Evolutionary conservation across 176 grass and related monocot species (phyloP), one percentile per base, ranked within the genome.

Genomic region (Zizania latifolia): DNA sequence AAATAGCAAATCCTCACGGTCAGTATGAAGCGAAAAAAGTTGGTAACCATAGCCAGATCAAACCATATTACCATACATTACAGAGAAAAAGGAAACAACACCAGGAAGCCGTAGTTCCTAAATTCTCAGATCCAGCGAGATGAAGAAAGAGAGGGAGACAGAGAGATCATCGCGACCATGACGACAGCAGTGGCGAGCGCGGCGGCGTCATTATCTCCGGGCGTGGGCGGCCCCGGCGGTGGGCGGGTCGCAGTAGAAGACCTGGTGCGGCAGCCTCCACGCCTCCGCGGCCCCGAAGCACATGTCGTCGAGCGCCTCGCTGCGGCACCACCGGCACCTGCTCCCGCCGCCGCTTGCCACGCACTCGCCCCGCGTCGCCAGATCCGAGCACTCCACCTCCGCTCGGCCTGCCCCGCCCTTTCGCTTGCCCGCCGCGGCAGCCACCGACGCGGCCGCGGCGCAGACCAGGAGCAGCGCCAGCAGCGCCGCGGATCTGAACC

Each of bases 231-330:
- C 54, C 5, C 46, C 46, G 29, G 62, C 68, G 67, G 75, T 24
- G 3, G 58, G 65, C 36, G 71, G 78, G 36, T 89, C 88, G 56
- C 93, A 91, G 35, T 85, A 78, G 85, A 97, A 97, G 58, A 97
- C 86, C 81, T 97, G 85, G 64, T 28, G 29, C 24, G 93, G 93
- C 37, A 97, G 80, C 58, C 93, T 87, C 93, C 88, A 88, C 24
- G 90, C 93, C 88, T 97, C 88, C 46, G 85, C 67, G 14, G 82
- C 76, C 21, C 71, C 93, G 85, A 93, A 97, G 88, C 93, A 97
- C 93, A 97, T 97, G 76, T 93, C 93, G 45, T 97, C 93, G 57
- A 97, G 82, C 57, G 78, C 83, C 62, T 91, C 88, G 78, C 93
- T 91, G 54, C 78, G 85, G 88, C 90, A 97, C 90, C 90, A 97